phyloP scores from a whole-genome alignment of 1,284 basidiomycete species.

The Ustilago hordei region DNA sequence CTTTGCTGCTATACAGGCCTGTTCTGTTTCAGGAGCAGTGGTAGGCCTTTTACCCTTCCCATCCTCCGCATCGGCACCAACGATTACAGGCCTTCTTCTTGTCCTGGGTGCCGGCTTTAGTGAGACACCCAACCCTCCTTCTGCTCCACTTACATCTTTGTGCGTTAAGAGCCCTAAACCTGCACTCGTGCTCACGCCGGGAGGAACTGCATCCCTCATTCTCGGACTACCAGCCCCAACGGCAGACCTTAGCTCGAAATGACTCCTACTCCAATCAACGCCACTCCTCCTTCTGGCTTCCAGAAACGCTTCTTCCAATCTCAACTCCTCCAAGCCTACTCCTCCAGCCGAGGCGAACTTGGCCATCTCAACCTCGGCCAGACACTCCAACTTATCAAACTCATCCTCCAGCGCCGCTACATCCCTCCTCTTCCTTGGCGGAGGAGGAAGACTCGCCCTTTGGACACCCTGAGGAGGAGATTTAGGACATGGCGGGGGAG shows the following conservation, averaged over 20 bases:
- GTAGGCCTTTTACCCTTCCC: conserved; percentile 4
- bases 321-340: neutral
- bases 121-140: neutral
- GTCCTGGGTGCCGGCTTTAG: conserved; percentile 13
- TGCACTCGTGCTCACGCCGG: neutral
- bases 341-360: neutral
- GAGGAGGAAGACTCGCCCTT: conserved; percentile 12
- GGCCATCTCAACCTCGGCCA: conserved; percentile 26
- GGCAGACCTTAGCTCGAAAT: conserved; percentile 13
- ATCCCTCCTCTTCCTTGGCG: neutral
- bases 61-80: neutral
- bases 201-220: neutral
- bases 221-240: neutral
- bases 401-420: conserved; percentile 28
- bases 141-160: neutral
- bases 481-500: neutral
- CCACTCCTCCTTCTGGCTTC: conserved; percentile 28
- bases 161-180: neutral
- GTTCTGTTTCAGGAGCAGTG: conserved; percentile 25
- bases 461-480: neutral
- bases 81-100: conserved; percentile 4
- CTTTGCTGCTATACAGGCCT: neutral
- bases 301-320: conserved; percentile 26
- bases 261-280: conserved; percentile 15
- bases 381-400: conserved; percentile 47